Evolutionary conservation across 306 rosid genomes (phyloP).

Genomic region (Sindora glabra): DNA sequence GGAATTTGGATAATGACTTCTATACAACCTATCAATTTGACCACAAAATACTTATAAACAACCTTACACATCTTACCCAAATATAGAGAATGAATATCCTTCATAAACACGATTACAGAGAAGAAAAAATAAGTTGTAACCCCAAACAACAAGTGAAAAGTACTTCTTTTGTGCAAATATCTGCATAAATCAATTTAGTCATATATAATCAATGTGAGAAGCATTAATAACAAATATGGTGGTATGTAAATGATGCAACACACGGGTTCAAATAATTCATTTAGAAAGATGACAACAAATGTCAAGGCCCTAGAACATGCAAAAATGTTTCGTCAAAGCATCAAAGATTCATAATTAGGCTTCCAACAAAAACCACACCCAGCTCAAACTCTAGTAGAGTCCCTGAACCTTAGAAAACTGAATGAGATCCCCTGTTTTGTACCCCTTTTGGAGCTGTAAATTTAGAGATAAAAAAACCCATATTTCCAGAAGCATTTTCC

Average conservation of each 20-base stretch:
- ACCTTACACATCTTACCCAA: constrained; percentile 68
- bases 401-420: too few relatives aligned
- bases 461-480: too few relatives aligned
- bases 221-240: neutral
- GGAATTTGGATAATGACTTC: constrained; percentile 1
- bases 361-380: too few relatives aligned
- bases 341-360: too few relatives aligned
- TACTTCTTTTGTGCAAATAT: constrained; percentile 53
- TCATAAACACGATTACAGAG: constrained; percentile 79
- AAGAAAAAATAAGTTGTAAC: constrained; percentile 81
- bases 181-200: constrained; percentile 36
- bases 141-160: constrained; percentile 65
- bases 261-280: neutral
- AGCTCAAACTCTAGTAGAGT: too few relatives aligned
- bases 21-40: constrained; percentile 6
- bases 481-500: too few relatives aligned
- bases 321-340: too few relatives aligned
- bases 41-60: neutral
- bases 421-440: too few relatives aligned
- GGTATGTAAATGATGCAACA: constrained; percentile 7
- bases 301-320: too few relatives aligned
- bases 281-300: too few relatives aligned
- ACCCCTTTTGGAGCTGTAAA: too few relatives aligned
- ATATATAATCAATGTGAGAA: constrained; percentile 2
- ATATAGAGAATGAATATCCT: constrained; percentile 76